Evolutionary conservation across 129 eudicot genomes (phyloP).

Genomic region (Pittosporum tobira): DNA sequence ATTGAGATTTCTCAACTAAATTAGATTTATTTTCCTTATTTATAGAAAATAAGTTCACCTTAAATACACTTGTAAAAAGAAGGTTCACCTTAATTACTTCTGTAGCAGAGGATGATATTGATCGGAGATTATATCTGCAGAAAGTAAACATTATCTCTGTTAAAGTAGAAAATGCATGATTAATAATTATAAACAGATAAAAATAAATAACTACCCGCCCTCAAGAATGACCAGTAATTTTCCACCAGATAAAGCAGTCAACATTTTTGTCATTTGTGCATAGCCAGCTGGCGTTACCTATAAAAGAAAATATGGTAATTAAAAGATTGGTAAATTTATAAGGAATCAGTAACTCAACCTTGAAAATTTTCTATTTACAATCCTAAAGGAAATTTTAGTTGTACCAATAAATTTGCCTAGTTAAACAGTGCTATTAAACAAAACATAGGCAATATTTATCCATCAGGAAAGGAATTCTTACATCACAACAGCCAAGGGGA

Average conservation of each 20-base stretch:
- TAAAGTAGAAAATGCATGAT: not conserved
- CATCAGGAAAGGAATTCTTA: conserved; percentile 24
- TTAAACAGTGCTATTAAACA: not conserved
- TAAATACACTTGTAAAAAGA: conserved; percentile 53
- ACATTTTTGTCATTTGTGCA: conserved; percentile 94
- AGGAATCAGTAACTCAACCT: not conserved
- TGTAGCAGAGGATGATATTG: conserved; percentile 95
- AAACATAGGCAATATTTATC: not conserved
- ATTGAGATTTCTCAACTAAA: not conserved
- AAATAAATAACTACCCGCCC: conserved; percentile 76
- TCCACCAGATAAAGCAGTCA: conserved; percentile 59
- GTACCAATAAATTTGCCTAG: not conserved
- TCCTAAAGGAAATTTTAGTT: not conserved
- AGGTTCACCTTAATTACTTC: conserved; percentile 75
- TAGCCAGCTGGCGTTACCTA: conserved; percentile 91
- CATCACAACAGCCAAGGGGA: conserved; percentile 98
- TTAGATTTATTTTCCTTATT: too few relatives aligned
- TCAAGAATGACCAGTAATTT: conserved; percentile 90
- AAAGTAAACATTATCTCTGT: not conserved
- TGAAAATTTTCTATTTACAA: not conserved
- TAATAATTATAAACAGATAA: not conserved
- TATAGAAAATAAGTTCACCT: conserved; percentile 31
- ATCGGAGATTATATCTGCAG: conserved; percentile 91
- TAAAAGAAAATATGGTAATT: not conserved
- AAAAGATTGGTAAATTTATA: not conserved